Evolutionary conservation across 225 moss, liverwort and hornwort species (phyloP), one percentile per base, ranked within the genome.

Genomic region (Thuidium tamariscinum): DNA sequence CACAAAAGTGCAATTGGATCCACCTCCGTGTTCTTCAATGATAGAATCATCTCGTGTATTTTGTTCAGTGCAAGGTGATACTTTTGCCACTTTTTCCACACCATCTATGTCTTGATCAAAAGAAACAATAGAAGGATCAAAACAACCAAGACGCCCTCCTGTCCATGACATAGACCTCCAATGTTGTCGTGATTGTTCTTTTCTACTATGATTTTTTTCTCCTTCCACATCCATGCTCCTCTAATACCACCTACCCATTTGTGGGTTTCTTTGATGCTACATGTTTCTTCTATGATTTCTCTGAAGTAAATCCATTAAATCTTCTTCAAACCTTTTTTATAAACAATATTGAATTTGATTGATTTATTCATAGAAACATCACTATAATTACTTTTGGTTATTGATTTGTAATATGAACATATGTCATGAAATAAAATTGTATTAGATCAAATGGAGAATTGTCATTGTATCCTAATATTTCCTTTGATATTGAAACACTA

Each of bases 161-260:
- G 87, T 91, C 90, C 93, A 92, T 83, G 92, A 93, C 66, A 93
- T 89, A 51, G 92, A 93, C 66, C 92, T 89, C 90, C 90, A 93
- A 73, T 92, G 92, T 86, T 87, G 89, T 79, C 26, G 92, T 75
- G 90, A 88, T 65, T 5, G 86, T 0, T 60, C 39, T 56, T 92
- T 89, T 84, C 65, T 87, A 2, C 29, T 54, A 54, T 79, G 82
- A 23, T 57, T 91, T 86, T 88, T 88, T 32, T 92, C 85, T 90
- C 93, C 88, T 84, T 93, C 93, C 85, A 93, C 92, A 89, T 93
- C 93, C 93, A 93, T 93, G 87, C 90, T 92, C 90, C 48, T 90
- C 84, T 92, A 92, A 88, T 73, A 90, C 88, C 88, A 65, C 87
- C 86, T 37, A 90, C 62, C 93, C 91, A 90, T 90, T 84, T 87